Evolutionary conservation across 1,284 basidiomycete genomes (phyloP).

Genomic region (Microbotryum saponariae): DNA sequence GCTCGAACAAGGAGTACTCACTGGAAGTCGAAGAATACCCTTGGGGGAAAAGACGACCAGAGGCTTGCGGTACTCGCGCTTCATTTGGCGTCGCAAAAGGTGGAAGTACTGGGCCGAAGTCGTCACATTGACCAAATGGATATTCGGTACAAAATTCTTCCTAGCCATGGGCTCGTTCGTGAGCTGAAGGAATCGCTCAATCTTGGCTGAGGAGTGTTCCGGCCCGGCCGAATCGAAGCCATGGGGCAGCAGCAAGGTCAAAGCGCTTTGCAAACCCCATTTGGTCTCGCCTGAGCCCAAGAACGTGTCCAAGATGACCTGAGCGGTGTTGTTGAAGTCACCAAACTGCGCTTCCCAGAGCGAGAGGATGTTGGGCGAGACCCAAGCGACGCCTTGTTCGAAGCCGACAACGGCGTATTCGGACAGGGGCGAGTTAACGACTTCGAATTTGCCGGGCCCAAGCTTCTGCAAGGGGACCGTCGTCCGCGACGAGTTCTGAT

Average conservation of each 20-base stretch:
- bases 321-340: conserved; percentile 75
- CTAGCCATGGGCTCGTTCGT: conserved; percentile 56
- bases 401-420: conserved; percentile 50
- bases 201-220: conserved; percentile 67
- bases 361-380: conserved; percentile 63
- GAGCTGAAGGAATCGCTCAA: conserved; percentile 70
- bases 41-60: conserved; percentile 76
- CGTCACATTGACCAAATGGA: conserved; percentile 75
- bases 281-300: conserved; percentile 63
- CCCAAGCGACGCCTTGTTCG: conserved; percentile 82
- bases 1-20: conserved; percentile 43
- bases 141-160: conserved; percentile 50
- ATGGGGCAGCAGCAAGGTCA: conserved; percentile 33
- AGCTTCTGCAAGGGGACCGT: conserved; percentile 25
- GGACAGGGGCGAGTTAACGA: conserved; percentile 35
- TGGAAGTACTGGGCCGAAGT: conserved; percentile 87
- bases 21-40: conserved; percentile 65
- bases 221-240: conserved; percentile 67
- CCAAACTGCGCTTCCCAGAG: conserved; percentile 88
- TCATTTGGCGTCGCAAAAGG: conserved; percentile 69
- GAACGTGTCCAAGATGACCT: conserved; percentile 80
- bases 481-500: conserved; percentile 50
- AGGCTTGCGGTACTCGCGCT: conserved; percentile 75
- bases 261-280: conserved; percentile 31
- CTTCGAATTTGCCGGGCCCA: conserved; percentile 41